Conservation (phyloP, 352 stramenopile genomes). For the Phytophthora agathidicida region DNA sequence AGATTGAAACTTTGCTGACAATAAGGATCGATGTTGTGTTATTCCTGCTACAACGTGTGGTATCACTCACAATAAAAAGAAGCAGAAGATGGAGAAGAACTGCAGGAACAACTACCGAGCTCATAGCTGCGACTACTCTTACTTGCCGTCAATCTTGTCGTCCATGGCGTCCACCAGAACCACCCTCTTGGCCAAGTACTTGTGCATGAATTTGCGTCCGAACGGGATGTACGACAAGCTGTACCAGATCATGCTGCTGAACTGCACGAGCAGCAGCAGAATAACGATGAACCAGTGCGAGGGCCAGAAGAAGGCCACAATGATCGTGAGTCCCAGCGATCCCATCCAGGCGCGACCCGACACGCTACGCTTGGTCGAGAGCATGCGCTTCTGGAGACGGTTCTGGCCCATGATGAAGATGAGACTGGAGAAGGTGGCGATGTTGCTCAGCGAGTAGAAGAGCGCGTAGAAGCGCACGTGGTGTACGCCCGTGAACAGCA, state of each 20-base stretch:
- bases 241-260: conserved; percentile 67
- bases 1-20: conserved; percentile 7
- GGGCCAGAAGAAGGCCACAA: conserved; percentile 53
- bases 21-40: conserved; percentile 6
- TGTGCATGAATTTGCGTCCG: conserved; percentile 50
- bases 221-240: conserved; percentile 55
- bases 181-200: conserved; percentile 44
- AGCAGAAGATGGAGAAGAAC: conserved; percentile 14
- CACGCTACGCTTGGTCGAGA: conserved; percentile 39
- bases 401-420: conserved; percentile 52
- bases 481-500: conserved; percentile 44
- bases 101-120: conserved; percentile 6
- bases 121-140: conserved; percentile 4
- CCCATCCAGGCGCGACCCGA: conserved; percentile 47
- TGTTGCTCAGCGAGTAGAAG: conserved; percentile 52
- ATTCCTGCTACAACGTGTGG: conserved; percentile 11
- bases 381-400: conserved; percentile 48
- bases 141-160: conserved; percentile 47
- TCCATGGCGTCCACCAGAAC: conserved; percentile 43
- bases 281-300: conserved; percentile 54
- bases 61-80: conserved; percentile 33
- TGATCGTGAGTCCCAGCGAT: conserved; percentile 41
- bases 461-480: conserved; percentile 50
- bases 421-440: conserved; percentile 48
- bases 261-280: conserved; percentile 58